These are phyloP conservation scores for Castanea mollissima DNA, from an alignment of 306 rosid species.

Conservation along the genomic window DNA sequence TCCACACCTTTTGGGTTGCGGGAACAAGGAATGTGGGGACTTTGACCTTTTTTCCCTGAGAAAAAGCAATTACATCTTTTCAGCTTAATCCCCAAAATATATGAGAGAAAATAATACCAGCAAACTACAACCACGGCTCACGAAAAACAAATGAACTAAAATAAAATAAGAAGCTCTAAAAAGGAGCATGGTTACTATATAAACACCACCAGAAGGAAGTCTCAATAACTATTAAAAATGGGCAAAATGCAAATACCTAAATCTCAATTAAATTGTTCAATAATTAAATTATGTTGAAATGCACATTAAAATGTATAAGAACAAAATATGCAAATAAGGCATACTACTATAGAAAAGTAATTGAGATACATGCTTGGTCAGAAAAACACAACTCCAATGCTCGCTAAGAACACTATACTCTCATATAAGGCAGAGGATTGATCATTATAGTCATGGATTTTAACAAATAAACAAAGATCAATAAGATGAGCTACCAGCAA, in stretches of 20 bases:
- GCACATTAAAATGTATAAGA: background rate
- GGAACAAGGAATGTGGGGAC: conserved; percentile 98
- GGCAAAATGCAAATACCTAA: background rate
- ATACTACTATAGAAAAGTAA: background rate
- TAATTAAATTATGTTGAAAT: background rate
- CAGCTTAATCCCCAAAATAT: background rate
- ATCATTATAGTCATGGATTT: background rate
- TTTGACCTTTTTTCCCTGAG: conserved; percentile 87
- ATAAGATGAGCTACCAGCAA: background rate
- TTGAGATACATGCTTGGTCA: background rate
- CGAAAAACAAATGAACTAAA: background rate
- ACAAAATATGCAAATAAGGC: background rate
- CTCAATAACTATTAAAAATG: background rate
- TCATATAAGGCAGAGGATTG: background rate
- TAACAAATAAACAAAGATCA: background rate
- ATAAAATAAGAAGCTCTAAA: background rate
- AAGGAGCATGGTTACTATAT: background rate
- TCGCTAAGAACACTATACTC: background rate
- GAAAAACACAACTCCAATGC: background rate
- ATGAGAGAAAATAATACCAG: conserved; percentile 8
- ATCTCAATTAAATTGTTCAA: background rate
- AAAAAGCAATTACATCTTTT: conserved; percentile 15
- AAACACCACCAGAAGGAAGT: background rate
- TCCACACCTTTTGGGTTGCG: conserved; percentile 90
- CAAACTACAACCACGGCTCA: background rate